phyloP scores from a whole-genome alignment of 148 eudicot species.

The Beta vulgaris region DNA sequence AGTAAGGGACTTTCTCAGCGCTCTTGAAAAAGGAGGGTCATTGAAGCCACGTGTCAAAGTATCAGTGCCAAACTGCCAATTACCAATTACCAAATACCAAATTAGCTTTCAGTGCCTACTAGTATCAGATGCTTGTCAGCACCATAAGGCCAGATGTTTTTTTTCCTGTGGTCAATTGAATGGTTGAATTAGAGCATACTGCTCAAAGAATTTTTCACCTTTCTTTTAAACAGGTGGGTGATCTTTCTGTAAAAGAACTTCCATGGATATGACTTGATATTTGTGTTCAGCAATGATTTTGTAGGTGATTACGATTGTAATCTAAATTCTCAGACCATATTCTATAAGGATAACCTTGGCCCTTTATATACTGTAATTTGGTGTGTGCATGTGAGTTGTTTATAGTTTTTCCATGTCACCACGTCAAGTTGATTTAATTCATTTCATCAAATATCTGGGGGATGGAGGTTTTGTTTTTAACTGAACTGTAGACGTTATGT shows the following conservation, averaged over 20 bases:
- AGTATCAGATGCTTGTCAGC: conserved; percentile 2
- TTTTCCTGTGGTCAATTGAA: neutral
- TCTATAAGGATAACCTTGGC: neutral
- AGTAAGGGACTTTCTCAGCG: neutral
- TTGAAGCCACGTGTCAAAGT: neutral
- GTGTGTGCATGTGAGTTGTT: neutral
- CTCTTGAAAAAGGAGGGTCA: neutral
- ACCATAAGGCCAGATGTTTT: neutral
- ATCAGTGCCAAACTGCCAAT: too few species aligned
- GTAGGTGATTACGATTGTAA: neutral
- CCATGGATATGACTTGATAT: neutral
- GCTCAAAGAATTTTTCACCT: neutral
- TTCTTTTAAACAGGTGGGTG: neutral
- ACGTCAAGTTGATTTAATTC: neutral
- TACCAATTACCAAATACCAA: too few species aligned
- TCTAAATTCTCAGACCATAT: neutral
- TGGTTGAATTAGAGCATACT: neutral
- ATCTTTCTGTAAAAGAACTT: neutral
- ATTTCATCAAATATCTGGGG: neutral
- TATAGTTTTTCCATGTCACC: neutral
- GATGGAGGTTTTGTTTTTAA: neutral
- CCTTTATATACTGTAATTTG: neutral
- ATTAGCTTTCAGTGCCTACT: neutral
- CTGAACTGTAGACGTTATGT: neutral
- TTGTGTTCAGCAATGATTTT: neutral